A percentile compares a stretch with the other conserved stretches of the same genome.
Conservation (phyloP, 148 eudicot species). For the Spergularia marina region DNA sequence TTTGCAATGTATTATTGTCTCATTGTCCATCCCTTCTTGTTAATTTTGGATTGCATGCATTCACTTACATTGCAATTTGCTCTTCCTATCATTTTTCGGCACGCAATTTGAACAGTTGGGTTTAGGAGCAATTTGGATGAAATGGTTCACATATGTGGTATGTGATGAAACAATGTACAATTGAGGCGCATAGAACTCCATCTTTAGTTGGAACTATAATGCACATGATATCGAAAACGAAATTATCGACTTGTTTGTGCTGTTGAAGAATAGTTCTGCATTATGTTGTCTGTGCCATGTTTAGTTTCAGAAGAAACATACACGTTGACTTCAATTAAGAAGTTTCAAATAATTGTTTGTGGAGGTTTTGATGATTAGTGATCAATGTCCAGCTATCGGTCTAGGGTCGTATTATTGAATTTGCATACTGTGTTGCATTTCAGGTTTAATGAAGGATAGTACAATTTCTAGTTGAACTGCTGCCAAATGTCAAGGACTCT, state of each 20-base stretch:
- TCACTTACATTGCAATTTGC: constrained; percentile 11
- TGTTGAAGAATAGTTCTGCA: constrained; percentile 18
- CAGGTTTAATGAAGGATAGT: constrained; percentile 41
- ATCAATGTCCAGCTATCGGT: background rate
- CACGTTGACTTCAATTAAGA: constrained; percentile 15
- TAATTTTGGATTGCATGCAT: constrained; percentile 28
- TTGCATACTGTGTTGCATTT: constrained; percentile 24
- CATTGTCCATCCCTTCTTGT: background rate
- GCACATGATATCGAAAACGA: background rate
- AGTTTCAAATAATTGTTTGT: background rate
- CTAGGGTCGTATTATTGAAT: background rate
- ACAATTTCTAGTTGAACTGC: constrained; percentile 37
- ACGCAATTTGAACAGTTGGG: background rate
- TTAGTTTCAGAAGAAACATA: background rate
- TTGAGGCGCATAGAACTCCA: background rate
- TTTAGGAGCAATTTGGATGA: constrained; percentile 11
- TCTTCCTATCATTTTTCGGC: no score
- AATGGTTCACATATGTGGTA: background rate
- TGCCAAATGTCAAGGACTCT: constrained; percentile 85
- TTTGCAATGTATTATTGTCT: background rate
- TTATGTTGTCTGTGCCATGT: background rate
- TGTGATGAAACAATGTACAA: background rate
- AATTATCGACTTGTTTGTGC: constrained; percentile 13
- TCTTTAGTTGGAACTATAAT: background rate
- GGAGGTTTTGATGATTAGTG: background rate